A percentile compares a stretch with the other conserved stretches of the same genome.
These are phyloP conservation scores for Ziziphus jujuba DNA, from an alignment of 306 rosid genomes.

Conservation along the genomic window DNA sequence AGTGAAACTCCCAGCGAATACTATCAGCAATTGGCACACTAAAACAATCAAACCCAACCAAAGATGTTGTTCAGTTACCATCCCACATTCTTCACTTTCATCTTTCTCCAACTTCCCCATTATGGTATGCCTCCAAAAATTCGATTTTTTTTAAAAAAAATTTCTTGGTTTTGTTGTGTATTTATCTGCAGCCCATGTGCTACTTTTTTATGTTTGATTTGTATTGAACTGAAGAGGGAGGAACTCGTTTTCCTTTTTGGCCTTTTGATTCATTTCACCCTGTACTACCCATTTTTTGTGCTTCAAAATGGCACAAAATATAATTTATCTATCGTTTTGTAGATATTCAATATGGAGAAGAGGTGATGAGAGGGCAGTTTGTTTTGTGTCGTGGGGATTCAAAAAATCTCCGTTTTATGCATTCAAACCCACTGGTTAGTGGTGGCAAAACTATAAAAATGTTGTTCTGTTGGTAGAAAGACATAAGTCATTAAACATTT, in stretches of 20 bases:
- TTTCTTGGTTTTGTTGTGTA: background rate
- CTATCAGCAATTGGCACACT: background rate
- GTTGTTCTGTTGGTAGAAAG: no score
- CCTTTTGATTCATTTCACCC: background rate
- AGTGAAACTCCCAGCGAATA: slow-evolving; percentile 2
- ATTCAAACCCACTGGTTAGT: no score
- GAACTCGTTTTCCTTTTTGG: background rate
- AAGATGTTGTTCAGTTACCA: background rate
- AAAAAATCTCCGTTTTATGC: no score
- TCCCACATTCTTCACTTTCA: slow-evolving; percentile 8
- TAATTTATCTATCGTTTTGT: no score
- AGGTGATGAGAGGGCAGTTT: no score
- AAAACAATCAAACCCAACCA: background rate
- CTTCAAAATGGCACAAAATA: no score
- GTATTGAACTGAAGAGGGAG: background rate
- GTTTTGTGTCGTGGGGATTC: no score
- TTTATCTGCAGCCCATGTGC: background rate
- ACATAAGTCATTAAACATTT: background rate
- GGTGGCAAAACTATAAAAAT: no score
- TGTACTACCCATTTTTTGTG: no score
- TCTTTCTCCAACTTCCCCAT: slow-evolving; percentile 14
- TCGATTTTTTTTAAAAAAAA: no score
- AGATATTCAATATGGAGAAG: no score
- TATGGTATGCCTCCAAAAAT: background rate
- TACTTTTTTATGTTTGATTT: background rate